Evolutionary conservation across 2,329 filamentous ascomycete species (phyloP), one percentile per base, ranked within the genome.

Genomic region (Amphichorda felina): DNA sequence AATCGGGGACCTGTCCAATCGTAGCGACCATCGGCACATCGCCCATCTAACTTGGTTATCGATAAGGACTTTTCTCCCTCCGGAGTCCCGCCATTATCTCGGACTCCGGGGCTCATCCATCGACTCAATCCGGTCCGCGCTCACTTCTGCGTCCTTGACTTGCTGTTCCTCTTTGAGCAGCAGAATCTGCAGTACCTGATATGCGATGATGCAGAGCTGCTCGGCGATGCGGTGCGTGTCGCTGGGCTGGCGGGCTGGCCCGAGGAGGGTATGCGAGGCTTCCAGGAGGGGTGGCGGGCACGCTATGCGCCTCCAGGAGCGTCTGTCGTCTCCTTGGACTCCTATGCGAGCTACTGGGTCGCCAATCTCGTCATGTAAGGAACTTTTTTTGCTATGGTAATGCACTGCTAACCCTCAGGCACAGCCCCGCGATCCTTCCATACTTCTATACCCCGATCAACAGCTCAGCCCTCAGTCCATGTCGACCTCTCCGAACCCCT

Each of bases 401-500:
- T 24, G 21, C 21, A 6, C 21, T 6, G 6, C 21, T 10, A 24
- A 24, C 21, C 10, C 6, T 10, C 21, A 10, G 21, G 21, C 6
- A 10, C 21, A 24, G 6, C 21, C 6, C 21, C 6, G 10, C 21
- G 21, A 10, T 10, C 21, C 21, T 24, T 24, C 6, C 21, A 24
- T 10, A 24, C 10, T 10, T 24, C 21, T 24, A 6, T 10, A 10
- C 10, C 10, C 21, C 10, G 6, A 4, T 60, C 61, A 1, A 56
- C 56, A 1, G 45, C 54, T 30, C 6, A 24, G 6, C 21, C 27
- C 13, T 29, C 27, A 6, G 13, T 14, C 27, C 6, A 29, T 17
- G 15, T 24, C 2, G 47, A 53, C 8, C 45, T 47, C 27, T 34
- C 45, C 34, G 40, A 44, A 38, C 40, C 48, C 49, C 50, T 68